Percentiles rank a stretch among this genome's conserved stretches.
Conservation (phyloP, 306 rosid genomes). For the Trifolium pratense region DNA sequence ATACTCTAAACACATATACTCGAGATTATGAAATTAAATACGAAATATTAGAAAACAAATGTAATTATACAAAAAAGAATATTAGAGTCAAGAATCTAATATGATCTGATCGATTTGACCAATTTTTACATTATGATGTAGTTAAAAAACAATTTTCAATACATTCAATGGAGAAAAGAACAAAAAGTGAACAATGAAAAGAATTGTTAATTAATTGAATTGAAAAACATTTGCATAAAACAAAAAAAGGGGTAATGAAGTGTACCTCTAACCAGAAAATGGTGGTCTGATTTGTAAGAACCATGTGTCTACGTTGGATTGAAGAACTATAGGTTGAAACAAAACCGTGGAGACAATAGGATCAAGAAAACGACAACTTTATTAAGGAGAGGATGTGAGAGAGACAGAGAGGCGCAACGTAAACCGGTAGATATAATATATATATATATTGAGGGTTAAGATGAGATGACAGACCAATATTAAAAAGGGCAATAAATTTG, state of each 20-base stretch:
- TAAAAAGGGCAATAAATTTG: background rate
- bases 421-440: background rate
- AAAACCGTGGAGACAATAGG: background rate
- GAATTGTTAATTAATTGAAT: background rate
- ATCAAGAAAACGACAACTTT: conserved; percentile 14
- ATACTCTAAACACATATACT: background rate
- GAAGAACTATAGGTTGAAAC: conserved; percentile 3
- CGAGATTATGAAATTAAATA: too few relatives aligned
- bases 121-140: background rate
- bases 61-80: background rate
- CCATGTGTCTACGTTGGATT: background rate
- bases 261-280: conserved; percentile 14
- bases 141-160: background rate
- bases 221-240: background rate
- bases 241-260: background rate
- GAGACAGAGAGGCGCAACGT: conserved; percentile 2
- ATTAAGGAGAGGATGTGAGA: background rate
- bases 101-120: background rate
- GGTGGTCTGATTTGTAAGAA: conserved; percentile 7
- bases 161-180: background rate
- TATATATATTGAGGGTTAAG: background rate
- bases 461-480: background rate
- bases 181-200: background rate
- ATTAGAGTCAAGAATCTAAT: background rate
- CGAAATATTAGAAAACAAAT: too few relatives aligned